These are phyloP conservation scores for Potentilla sterilis DNA, from an alignment of 306 rosid species.

Conservation along the genomic window DNA sequence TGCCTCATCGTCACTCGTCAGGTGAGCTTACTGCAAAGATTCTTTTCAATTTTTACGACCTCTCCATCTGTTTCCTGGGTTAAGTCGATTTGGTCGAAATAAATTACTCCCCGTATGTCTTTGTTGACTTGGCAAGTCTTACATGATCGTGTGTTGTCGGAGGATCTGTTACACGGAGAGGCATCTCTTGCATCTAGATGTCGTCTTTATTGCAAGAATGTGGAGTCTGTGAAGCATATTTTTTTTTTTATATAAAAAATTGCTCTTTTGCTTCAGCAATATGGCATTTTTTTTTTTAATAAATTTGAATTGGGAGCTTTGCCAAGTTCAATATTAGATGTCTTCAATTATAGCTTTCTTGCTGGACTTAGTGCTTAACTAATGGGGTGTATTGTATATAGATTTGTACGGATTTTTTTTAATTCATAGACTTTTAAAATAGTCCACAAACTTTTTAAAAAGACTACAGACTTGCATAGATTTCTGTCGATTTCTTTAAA, in stretches of 20 bases:
- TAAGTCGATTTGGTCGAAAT: not conserved
- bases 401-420: no score
- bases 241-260: no score
- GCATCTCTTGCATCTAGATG: not conserved
- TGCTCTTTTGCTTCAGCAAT: not conserved
- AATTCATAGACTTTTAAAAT: no score
- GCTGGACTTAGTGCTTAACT: not conserved
- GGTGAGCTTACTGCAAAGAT: not conserved
- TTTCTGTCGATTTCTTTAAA: no score
- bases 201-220: not conserved
- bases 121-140: not conserved
- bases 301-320: no score
- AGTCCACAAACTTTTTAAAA: no score
- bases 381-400: no score
- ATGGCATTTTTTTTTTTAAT: not conserved
- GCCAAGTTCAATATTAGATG: not conserved
- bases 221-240: not conserved
- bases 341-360: not conserved
- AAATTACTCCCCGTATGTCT: not conserved
- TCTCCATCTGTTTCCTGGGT: not conserved
- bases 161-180: not conserved
- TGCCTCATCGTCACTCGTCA: no score
- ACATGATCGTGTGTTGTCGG: not conserved
- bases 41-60: not conserved
- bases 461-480: no score